Evolutionary conservation across 2,329 filamentous ascomycete species (phyloP), one percentile per base, ranked within the genome.

Genomic region (Penicillium hesseltinei): DNA sequence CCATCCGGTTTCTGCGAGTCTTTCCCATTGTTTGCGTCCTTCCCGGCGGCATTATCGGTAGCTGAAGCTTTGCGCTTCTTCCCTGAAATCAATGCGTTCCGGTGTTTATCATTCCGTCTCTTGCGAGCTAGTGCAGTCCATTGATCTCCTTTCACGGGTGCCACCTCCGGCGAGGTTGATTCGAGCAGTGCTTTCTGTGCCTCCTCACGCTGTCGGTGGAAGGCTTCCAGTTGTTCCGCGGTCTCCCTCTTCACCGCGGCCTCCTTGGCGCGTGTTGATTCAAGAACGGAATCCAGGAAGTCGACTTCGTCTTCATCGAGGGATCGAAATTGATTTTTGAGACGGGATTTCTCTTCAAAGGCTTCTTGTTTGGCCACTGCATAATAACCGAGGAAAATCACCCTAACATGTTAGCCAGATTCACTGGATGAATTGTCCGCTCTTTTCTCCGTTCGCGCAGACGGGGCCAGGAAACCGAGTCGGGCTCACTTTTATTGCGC

Each of bases 131-230:
- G 74, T 17, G 77, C 74, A 5, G 71, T 70, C 83, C 83, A 85
- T 51, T 80, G 73, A 48, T 79, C 77, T 51, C 74, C 73, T 48
- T 75, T 71, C 4, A 66, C 69, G 3, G 71, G 69, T 2, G 63
- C 66, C 4, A 69, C 64, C 42, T 74, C 69, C 13, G 62, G 71
- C 5, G 71, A 67, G n/a, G 67, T 70, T 23, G 74, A 71, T 45
- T 77, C 77, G 10, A 75, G 56, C 10, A 77, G 65, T 61, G 75
- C 78, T 62, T 80, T 80, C 69, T 87, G 84, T 0, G 80, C 82
- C 60, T 84, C 81, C 61, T 86, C 83, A 58, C 83, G 83, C 64
- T 84, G 82, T 59, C 78, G 79, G 31, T 84, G 80, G 62, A 88
- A 88, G 1, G 77, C 66, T 40, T 85, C 83, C 11, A 88, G 72